A percentile compares a stretch with the other conserved stretches of the same genome.
Evolutionary conservation across 495 filamentous ascomycete genomes (phyloP).

Genomic region (Xylaria acuta): DNA sequence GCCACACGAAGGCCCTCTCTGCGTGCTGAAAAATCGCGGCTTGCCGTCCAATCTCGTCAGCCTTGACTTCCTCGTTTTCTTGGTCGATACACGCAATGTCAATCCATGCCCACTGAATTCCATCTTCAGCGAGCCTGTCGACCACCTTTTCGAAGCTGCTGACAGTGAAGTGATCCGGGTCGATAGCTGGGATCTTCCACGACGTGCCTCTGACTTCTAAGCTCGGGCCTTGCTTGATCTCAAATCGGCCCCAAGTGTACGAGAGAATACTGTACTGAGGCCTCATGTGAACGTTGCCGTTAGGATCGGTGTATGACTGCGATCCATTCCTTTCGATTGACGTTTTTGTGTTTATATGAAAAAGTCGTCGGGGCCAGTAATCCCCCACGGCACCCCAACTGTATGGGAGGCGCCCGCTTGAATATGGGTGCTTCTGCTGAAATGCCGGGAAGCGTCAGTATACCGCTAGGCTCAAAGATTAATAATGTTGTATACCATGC

Average conservation of each 20-base stretch:
- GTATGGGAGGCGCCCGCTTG: not conserved
- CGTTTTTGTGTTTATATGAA: not conserved
- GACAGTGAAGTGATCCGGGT: not conserved
- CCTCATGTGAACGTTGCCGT: not conserved
- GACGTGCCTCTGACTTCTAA: not conserved
- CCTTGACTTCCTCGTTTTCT: not conserved
- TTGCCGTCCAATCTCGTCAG: not conserved
- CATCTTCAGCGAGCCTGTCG: not conserved
- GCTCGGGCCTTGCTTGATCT: not conserved
- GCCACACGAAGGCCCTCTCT: not conserved
- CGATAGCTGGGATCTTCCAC: not conserved
- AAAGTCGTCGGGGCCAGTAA: not conserved
- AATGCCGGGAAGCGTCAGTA: not conserved
- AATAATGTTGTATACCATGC: too few species aligned
- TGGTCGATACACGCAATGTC: not conserved
- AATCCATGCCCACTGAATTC: not conserved
- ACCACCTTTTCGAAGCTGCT: not conserved
- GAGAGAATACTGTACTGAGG: not conserved
- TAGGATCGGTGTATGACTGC: not conserved
- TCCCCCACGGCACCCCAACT: not conserved
- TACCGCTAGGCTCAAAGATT: not conserved
- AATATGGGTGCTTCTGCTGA: not conserved
- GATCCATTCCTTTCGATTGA: not conserved
- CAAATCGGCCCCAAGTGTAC: not conserved
- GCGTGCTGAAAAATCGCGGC: not conserved